Conservation (phyloP, 192 early-diverging fungal genomes). For the Backusella luteola region DNA sequence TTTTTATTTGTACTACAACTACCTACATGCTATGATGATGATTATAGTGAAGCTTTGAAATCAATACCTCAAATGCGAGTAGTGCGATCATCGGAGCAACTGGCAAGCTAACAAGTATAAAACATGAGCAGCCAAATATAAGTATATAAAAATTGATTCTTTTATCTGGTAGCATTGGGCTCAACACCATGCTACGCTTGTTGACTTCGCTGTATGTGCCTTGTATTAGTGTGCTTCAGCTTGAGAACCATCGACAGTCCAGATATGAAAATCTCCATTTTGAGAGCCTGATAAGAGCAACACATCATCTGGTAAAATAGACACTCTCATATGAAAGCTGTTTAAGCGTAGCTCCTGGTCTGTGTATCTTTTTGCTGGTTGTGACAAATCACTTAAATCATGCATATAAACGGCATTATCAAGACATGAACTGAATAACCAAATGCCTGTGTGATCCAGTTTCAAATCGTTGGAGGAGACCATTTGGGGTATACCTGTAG, state of each 20-base stretch:
- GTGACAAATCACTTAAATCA: slow-evolving; percentile 47
- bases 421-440: slow-evolving; percentile 71
- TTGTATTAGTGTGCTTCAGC: slow-evolving; percentile 54
- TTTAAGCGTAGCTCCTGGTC: slow-evolving; percentile 55
- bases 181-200: slow-evolving; percentile 72
- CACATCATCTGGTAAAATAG: slow-evolving; percentile 69
- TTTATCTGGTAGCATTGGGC: slow-evolving; percentile 48
- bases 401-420: slow-evolving; percentile 76
- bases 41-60: not conserved
- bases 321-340: slow-evolving; percentile 68
- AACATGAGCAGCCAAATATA: no score
- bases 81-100: slow-evolving; percentile 74
- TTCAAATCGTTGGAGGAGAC: slow-evolving; percentile 54
- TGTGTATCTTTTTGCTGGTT: slow-evolving; percentile 51
- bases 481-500: slow-evolving; percentile 37
- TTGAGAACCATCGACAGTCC: slow-evolving; percentile 58
- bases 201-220: slow-evolving; percentile 67
- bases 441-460: slow-evolving; percentile 57
- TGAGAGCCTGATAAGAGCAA: slow-evolving; percentile 74
- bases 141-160: not conserved
- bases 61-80: slow-evolving; percentile 68
- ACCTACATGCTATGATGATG: not conserved
- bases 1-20: no score
- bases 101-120: slow-evolving; percentile 56
- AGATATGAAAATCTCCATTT: slow-evolving; percentile 64